These are phyloP conservation scores for Mycosarcoma mackinlayi DNA, from an alignment of 1,284 basidiomycete species.

Conservation along the genomic window DNA sequence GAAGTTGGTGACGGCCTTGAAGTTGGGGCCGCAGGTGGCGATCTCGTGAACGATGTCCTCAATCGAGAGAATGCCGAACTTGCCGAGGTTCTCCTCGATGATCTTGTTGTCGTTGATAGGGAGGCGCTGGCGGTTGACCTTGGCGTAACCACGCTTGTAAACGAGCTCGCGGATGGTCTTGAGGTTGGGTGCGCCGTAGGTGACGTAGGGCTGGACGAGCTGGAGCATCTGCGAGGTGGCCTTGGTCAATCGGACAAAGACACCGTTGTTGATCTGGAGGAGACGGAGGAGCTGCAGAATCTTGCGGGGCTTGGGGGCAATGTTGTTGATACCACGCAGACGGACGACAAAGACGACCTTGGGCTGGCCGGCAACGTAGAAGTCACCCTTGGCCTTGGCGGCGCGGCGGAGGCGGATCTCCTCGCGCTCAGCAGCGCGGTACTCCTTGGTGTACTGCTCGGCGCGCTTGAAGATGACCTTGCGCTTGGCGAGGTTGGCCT, in stretches of 20 bases:
- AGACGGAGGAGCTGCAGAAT: slow-evolving; percentile 98
- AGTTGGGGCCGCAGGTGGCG: slow-evolving; percentile 93
- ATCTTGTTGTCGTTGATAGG: slow-evolving; percentile 93
- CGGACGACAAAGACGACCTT: slow-evolving; percentile 99
- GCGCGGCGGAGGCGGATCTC: slow-evolving; percentile 94
- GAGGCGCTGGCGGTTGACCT: slow-evolving; percentile 96
- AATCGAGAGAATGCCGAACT: slow-evolving; percentile 95
- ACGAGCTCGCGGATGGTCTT: slow-evolving; percentile 96
- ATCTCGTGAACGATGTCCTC: slow-evolving; percentile 99
- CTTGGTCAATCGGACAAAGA: slow-evolving; percentile 96
- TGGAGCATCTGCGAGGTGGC: slow-evolving; percentile 98
- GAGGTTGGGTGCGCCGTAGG: slow-evolving; percentile 88
- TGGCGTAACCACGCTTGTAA: slow-evolving; percentile 99
- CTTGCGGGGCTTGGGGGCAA: slow-evolving; percentile 98
- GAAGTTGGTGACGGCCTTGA: slow-evolving; percentile 89
- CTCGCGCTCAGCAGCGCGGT: slow-evolving; percentile 90
- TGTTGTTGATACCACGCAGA: slow-evolving; percentile 94
- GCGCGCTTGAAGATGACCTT: slow-evolving; percentile 99
- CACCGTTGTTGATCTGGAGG: slow-evolving; percentile 99
- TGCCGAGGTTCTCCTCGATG: slow-evolving; percentile 91
- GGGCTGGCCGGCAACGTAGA: slow-evolving; percentile 94
- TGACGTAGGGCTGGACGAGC: slow-evolving; percentile 95
- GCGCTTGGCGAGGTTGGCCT: slow-evolving; percentile 91
- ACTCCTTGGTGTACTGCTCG: slow-evolving; percentile 98
- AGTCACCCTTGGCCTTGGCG: slow-evolving; percentile 92